Evolutionary conservation across 2,329 filamentous ascomycete genomes (phyloP).

Genomic region (Scedosporium boydii): DNA sequence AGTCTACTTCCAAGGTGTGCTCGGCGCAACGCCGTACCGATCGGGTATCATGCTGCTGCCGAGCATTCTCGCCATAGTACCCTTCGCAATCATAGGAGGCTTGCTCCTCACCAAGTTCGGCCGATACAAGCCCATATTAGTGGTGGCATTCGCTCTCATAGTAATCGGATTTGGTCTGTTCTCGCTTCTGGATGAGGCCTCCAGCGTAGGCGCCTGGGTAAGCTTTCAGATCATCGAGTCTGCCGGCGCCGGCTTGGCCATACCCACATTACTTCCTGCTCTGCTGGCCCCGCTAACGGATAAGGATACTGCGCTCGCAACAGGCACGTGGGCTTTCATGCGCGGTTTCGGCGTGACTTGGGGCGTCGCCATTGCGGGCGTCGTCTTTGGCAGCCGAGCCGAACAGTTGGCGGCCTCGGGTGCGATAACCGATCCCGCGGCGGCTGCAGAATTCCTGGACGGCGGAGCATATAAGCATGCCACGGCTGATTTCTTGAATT

Average conservation of each 20-base stretch:
- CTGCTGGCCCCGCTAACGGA: slow-evolving; percentile 29
- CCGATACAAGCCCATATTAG: slow-evolving; percentile 35
- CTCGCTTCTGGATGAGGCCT: slow-evolving; percentile 26
- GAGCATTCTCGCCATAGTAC: slow-evolving; percentile 6
- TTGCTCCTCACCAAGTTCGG: slow-evolving; percentile 26
- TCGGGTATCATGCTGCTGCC: slow-evolving; percentile 16
- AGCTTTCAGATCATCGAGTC: slow-evolving; percentile 32
- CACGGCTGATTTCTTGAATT: slow-evolving; percentile 12
- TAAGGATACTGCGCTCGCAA: slow-evolving; percentile 24
- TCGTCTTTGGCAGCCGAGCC: slow-evolving; percentile 24
- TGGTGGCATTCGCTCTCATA: slow-evolving; percentile 22
- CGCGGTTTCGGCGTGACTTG: slow-evolving; percentile 37
- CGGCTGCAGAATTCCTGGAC: slow-evolving; percentile 8
- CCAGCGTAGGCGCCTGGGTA: slow-evolving; percentile 28
- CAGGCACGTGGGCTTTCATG: slow-evolving; percentile 33
- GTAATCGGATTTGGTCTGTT: slow-evolving; percentile 31
- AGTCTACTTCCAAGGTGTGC: slow-evolving; percentile 37
- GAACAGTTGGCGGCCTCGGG: slow-evolving; percentile 9
- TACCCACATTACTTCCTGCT: slow-evolving; percentile 31
- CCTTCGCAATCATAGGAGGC: slow-evolving; percentile 14
- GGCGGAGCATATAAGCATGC: slow-evolving; percentile 19
- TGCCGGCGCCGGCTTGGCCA: slow-evolving; percentile 30
- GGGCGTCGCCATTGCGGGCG: slow-evolving; percentile 32
- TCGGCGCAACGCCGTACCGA: slow-evolving; percentile 24
- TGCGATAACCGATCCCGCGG: slow-evolving; percentile 9